Conservation (phyloP, 192 early-diverging fungal species). For the Dissophora ornata region DNA sequence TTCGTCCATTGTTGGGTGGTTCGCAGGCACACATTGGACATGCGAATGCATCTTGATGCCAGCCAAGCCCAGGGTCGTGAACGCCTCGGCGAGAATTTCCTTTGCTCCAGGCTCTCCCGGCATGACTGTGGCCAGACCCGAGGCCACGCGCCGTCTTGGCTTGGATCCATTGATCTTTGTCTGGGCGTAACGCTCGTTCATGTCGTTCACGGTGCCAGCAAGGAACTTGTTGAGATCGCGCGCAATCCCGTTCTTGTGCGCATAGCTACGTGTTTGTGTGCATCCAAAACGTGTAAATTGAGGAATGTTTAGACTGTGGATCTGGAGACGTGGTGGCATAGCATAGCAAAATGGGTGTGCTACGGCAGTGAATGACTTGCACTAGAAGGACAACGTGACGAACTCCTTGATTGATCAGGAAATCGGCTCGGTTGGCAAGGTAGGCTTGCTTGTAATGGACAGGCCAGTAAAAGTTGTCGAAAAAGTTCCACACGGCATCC, state of each 20-base stretch:
- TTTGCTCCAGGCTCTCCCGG: conserved; percentile 49
- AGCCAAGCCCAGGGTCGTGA: conserved; percentile 29
- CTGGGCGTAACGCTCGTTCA: conserved; percentile 43
- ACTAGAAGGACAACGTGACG: conserved; percentile 52
- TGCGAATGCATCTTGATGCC: conserved; percentile 60
- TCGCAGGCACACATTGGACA: conserved; percentile 50
- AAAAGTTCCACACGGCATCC: conserved; percentile 57
- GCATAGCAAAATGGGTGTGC: too few relatives aligned
- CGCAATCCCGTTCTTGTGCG: conserved; percentile 59
- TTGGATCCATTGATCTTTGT: too few relatives aligned
- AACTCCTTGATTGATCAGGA: conserved; percentile 51
- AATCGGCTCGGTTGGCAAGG: conserved; percentile 31
- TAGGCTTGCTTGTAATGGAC: conserved; percentile 52
- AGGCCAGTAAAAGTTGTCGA: conserved; percentile 55
- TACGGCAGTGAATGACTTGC: too few relatives aligned
- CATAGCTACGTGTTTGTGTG: conserved; percentile 21
- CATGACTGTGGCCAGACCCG: conserved; percentile 56
- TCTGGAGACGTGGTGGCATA: too few relatives aligned
- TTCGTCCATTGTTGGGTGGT: conserved; percentile 53
- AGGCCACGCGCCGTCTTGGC: conserved; percentile 31
- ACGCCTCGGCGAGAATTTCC: conserved; percentile 49
- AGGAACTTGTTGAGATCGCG: conserved; percentile 52
- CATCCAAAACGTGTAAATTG: too few relatives aligned
- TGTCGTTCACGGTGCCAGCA: conserved; percentile 32
- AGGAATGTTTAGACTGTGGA: too few relatives aligned